Conservation (phyloP, 164 flowering plant species). For the Houttuynia cordata region DNA sequence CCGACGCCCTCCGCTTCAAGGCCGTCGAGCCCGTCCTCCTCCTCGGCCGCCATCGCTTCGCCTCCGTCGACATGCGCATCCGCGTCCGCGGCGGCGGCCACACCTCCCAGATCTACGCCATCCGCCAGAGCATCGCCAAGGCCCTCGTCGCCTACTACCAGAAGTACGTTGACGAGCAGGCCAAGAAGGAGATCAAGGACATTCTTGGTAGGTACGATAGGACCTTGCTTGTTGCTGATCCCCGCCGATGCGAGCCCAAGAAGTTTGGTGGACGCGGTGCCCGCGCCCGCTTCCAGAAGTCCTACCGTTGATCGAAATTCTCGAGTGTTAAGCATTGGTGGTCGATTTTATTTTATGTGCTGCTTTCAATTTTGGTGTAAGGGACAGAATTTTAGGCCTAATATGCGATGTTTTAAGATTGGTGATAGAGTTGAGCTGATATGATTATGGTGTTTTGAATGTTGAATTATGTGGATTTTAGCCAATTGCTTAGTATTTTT, state of each 20-base stretch:
- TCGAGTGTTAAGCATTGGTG: background rate
- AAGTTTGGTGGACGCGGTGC: conserved; percentile 18
- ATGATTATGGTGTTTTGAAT: background rate
- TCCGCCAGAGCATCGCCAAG: conserved; percentile 18
- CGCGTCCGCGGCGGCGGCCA: conserved; percentile 9
- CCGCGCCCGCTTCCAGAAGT: conserved; percentile 15
- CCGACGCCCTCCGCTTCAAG: conserved; percentile 18
- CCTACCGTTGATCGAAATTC: conserved; percentile 5
- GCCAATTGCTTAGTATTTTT: too few species aligned
- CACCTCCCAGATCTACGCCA: conserved; percentile 13
- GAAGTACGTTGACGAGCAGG: conserved; percentile 17
- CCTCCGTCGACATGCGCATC: conserved; percentile 14
- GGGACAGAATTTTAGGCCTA: background rate
- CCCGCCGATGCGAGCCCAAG: conserved; percentile 16
- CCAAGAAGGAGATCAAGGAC: conserved; percentile 20
- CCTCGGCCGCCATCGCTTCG: conserved; percentile 15
- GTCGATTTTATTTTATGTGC: too few species aligned
- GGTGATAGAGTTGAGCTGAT: background rate
- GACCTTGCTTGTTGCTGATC: conserved; percentile 14
- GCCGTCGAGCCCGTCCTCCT: conserved; percentile 15
- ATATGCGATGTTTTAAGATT: background rate
- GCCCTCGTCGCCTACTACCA: conserved; percentile 18
- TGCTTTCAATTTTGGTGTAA: background rate
- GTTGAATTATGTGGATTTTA: background rate
- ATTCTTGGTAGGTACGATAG: conserved; percentile 12